phyloP scores from a whole-genome alignment of 1,139 yeast species.

The Pneumocystis murina region DNA sequence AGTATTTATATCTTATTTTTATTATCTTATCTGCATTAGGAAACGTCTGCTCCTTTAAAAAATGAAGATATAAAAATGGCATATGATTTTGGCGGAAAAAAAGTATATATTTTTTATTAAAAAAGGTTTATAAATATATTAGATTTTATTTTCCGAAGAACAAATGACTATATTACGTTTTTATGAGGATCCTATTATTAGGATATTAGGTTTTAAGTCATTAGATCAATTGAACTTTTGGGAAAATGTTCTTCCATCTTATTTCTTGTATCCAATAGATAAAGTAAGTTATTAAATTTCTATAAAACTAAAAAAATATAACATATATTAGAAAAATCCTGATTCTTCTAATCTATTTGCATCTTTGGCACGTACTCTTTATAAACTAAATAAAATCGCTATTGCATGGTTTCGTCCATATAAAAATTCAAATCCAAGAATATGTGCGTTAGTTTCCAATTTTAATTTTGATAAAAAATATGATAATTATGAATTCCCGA shows the following conservation, averaged over 20 bases:
- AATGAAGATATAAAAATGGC: slow-evolving; percentile 27
- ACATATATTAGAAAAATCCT: not conserved
- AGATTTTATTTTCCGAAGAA: slow-evolving; percentile 28
- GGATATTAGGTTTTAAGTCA: slow-evolving; percentile 56
- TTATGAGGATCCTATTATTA: slow-evolving; percentile 32
- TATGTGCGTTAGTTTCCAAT: slow-evolving; percentile 31
- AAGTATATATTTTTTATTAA: slow-evolving; percentile 26
- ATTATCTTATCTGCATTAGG: slow-evolving; percentile 15
- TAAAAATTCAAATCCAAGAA: slow-evolving; percentile 38
- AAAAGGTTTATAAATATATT: slow-evolving; percentile 20
- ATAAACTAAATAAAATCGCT: slow-evolving; percentile 39
- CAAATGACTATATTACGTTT: slow-evolving; percentile 24
- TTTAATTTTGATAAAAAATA: slow-evolving; percentile 9
- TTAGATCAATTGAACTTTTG: slow-evolving; percentile 20
- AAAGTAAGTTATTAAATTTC: slow-evolving; percentile 44
- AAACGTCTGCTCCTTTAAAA: slow-evolving; percentile 33
- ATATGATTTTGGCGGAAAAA: slow-evolving; percentile 33
- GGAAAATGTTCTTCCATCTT: slow-evolving; percentile 40
- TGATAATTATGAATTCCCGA: slow-evolving; percentile 17
- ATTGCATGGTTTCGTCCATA: slow-evolving; percentile 59
- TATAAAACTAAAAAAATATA: slow-evolving; percentile 7
- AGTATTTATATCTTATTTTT: not conserved
- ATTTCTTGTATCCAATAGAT: slow-evolving; percentile 47
- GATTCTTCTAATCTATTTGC: slow-evolving; percentile 38
- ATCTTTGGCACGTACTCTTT: slow-evolving; percentile 49